Evolutionary conservation across 2,329 filamentous ascomycete genomes (phyloP).

Genomic region (Trichoderma sp.): DNA sequence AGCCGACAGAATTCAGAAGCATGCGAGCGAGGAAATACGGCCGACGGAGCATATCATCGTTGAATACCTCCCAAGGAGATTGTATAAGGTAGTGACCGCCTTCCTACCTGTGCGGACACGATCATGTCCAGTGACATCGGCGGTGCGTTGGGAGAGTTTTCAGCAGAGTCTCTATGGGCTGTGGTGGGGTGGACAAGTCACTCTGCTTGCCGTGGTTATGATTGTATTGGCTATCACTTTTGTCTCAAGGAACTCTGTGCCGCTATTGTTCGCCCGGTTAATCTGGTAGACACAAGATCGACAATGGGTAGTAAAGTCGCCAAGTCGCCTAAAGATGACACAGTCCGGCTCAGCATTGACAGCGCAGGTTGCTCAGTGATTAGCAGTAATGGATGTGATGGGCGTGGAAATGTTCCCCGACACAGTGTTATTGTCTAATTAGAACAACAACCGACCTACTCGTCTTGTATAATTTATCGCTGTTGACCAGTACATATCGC

Average conservation of each 20-base stretch:
- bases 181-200: neutral
- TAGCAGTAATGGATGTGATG: neutral
- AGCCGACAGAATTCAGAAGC: neutral
- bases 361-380: neutral
- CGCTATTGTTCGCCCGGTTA: neutral
- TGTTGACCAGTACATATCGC: neutral
- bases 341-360: neutral
- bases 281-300: neutral
- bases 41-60: neutral
- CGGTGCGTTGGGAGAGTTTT: neutral
- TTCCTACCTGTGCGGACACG: neutral
- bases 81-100: neutral
- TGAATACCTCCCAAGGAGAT: neutral
- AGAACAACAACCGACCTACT: accelerated
- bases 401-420: neutral
- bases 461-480: neutral
- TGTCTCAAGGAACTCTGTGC: neutral
- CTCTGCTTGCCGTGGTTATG: neutral
- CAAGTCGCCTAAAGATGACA: neutral
- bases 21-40: neutral
- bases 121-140: neutral
- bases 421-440: neutral
- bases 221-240: neutral
- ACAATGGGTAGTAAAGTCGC: neutral
- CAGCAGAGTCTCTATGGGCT: neutral